Percentiles rank a stretch among this genome's conserved stretches.
Conservation (phyloP, 306 rosid species). For the Rubus idaeus region DNA sequence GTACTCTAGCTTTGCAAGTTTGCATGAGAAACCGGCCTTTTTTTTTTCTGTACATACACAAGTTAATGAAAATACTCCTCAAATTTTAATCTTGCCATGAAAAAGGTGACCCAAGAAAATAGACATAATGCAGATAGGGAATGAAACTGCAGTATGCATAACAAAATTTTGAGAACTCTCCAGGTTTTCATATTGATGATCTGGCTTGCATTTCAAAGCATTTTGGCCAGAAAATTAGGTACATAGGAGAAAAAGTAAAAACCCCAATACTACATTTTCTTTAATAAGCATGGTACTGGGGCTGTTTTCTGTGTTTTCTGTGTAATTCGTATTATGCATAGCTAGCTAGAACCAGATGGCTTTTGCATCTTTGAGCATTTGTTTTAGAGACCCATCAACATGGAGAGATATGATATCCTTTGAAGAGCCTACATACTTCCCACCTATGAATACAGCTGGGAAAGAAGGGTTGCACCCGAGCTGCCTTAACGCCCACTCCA, state of each 20-base stretch:
- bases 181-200: slow-evolving; percentile 9
- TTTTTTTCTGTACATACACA: neutral
- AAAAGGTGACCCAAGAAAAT: too few relatives aligned
- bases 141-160: neutral
- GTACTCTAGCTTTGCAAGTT: neutral
- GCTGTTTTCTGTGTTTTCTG: slow-evolving; percentile 16
- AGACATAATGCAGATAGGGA: neutral
- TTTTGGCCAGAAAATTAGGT: slow-evolving; percentile 10
- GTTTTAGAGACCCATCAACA: slow-evolving; percentile 88
- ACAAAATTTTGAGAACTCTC: neutral
- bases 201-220: slow-evolving; percentile 16
- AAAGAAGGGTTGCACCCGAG: slow-evolving; percentile 87
- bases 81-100: slow-evolving; percentile 1
- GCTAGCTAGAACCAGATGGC: slow-evolving; percentile 87
- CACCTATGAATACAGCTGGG: slow-evolving; percentile 96
- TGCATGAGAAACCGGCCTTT: neutral
- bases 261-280: slow-evolving; percentile 21
- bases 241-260: neutral
- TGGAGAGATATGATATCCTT: slow-evolving; percentile 91
- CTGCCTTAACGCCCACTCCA: slow-evolving; percentile 77
- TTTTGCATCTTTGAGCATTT: slow-evolving; percentile 85
- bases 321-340: neutral
- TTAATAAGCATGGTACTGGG: slow-evolving; percentile 14
- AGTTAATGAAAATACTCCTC: slow-evolving; percentile 3
- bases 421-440: slow-evolving; percentile 80